Percentiles rank a stretch among this genome's conserved stretches.
Evolutionary conservation across 1,139 yeast genomes (phyloP).

Genomic region (Kluyveromyces sp.): DNA sequence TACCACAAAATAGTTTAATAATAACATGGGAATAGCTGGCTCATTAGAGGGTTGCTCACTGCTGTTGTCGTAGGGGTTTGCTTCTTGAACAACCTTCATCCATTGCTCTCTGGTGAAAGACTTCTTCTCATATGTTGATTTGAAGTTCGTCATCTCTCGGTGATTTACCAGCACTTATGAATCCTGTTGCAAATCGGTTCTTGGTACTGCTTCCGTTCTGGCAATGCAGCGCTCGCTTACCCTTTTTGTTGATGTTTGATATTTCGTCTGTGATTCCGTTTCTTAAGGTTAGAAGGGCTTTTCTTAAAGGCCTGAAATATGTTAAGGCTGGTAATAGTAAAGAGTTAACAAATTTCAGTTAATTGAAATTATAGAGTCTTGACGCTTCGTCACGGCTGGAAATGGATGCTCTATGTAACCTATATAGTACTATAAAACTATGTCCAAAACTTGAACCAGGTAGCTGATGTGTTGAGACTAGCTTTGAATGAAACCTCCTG

Average conservation of each 20-base stretch:
- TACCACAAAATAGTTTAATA: slow-evolving; percentile 29
- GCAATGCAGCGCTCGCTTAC: not conserved
- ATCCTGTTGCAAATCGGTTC: no score
- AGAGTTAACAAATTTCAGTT: no score
- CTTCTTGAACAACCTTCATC: slow-evolving; percentile 21
- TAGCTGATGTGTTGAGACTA: no score
- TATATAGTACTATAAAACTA: no score
- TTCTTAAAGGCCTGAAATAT: no score
- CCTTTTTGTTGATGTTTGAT: not conserved
- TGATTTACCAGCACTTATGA: no score
- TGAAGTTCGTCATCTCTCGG: slow-evolving; percentile 10
- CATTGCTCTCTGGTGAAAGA: slow-evolving; percentile 26
- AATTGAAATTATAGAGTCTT: no score
- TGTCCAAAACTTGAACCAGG: no score
- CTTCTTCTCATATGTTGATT: slow-evolving; percentile 17
- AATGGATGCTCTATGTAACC: no score
- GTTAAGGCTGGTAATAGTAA: no score
- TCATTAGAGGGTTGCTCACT: slow-evolving; percentile 12
- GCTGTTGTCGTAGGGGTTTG: slow-evolving; percentile 11
- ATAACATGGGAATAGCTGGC: slow-evolving; percentile 22
- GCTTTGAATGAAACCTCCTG: no score
- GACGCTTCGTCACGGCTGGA: no score
- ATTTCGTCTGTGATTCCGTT: not conserved
- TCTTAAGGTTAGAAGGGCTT: not conserved
- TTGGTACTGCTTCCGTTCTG: not conserved